Evolutionary conservation across 495 filamentous ascomycete genomes (phyloP).

Genomic region (Parmelia sp.): DNA sequence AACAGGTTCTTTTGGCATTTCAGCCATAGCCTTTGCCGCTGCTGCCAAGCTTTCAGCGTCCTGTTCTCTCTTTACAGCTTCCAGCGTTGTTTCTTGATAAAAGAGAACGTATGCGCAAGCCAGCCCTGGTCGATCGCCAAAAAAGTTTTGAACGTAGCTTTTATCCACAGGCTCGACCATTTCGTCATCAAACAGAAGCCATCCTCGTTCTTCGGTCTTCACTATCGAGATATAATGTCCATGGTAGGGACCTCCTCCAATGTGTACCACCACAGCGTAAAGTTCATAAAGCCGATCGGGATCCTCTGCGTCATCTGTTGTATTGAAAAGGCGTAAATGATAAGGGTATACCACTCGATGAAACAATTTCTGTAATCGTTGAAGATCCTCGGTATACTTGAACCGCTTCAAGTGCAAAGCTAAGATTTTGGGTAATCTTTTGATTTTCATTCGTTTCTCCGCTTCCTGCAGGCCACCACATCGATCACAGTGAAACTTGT

Average conservation of each 20-base stretch:
- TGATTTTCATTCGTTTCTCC: constrained; percentile 99
- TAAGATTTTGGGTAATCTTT: constrained; percentile 83
- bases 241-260: constrained; percentile 95
- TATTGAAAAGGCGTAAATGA: constrained; percentile 94
- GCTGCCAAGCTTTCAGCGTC: constrained; percentile 57
- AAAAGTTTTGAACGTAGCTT: constrained; percentile 94
- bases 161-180: constrained; percentile 98
- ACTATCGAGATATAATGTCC: constrained; percentile 97
- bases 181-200: constrained; percentile 96
- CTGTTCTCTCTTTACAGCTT: constrained; percentile 79
- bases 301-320: constrained; percentile 92
- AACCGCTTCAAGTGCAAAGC: constrained; percentile 93
- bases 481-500: constrained; percentile 97
- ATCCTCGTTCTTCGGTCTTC: constrained; percentile 93
- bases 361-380: constrained; percentile 90
- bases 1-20: constrained; percentile 17
- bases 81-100: constrained; percentile 92
- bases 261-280: constrained; percentile 97
- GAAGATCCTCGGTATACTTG: constrained; percentile 94
- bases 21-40: constrained; percentile 7
- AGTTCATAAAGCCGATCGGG: constrained; percentile 92
- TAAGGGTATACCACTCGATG: constrained; percentile 97
- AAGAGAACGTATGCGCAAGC: constrained; percentile 97
- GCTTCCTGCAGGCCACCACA: constrained; percentile 96
- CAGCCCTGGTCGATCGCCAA: constrained; percentile 82